Percentiles rank a stretch among this genome's conserved stretches.
Evolutionary conservation across 768 basidiomycete species (phyloP).

Genomic region (Bullera alba): DNA sequence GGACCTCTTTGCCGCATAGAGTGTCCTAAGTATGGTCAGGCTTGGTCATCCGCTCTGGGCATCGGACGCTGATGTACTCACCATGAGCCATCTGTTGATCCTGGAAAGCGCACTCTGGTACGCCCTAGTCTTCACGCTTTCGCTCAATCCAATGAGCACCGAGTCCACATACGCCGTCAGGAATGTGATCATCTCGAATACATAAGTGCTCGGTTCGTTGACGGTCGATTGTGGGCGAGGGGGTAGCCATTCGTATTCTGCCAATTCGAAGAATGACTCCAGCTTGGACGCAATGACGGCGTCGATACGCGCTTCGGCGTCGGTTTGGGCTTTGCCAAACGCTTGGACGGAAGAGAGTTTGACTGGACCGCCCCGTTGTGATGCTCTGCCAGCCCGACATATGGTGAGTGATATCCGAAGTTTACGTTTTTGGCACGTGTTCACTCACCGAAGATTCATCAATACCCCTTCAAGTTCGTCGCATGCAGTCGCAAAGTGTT

Average conservation of each 20-base stretch:
- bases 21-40: constrained; percentile 12
- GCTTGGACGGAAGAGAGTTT: constrained; percentile 57
- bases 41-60: background rate
- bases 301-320: constrained; percentile 68
- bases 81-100: constrained; percentile 82
- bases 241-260: constrained; percentile 89
- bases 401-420: background rate
- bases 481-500: constrained; percentile 82
- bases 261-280: constrained; percentile 89
- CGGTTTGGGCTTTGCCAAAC: constrained; percentile 63
- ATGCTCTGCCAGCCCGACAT: constrained; percentile 53
- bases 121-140: constrained; percentile 77
- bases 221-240: constrained; percentile 48
- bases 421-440: background rate
- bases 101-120: constrained; percentile 83
- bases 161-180: constrained; percentile 86
- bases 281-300: constrained; percentile 81
- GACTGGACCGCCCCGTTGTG: constrained; percentile 75
- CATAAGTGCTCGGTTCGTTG: constrained; percentile 77
- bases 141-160: constrained; percentile 65
- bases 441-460: constrained; percentile 65
- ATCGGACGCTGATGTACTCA: too few relatives aligned
- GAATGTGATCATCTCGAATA: constrained; percentile 93
- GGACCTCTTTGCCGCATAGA: constrained; percentile 51
- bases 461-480: constrained; percentile 75